These are phyloP conservation scores for Candida yuanshanica DNA, from an alignment of 805 yeast species.

Conservation along the genomic window DNA sequence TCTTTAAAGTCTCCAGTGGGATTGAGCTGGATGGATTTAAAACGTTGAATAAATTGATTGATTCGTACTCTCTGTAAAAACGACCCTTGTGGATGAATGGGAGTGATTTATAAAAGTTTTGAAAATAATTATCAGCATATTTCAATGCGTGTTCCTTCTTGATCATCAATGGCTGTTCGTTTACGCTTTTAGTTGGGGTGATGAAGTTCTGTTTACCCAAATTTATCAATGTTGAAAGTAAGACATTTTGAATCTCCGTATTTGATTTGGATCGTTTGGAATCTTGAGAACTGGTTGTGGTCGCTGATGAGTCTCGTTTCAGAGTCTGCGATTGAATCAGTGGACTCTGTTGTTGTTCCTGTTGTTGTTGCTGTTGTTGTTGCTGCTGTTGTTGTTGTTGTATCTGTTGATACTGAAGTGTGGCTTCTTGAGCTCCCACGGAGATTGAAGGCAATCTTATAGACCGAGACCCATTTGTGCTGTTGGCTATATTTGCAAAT, in stretches of 20 bases:
- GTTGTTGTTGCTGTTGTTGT: not conserved
- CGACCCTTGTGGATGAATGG: constrained; percentile 17
- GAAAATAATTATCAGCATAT: constrained; percentile 15
- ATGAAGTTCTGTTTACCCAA: constrained; percentile 14
- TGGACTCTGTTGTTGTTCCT: constrained; percentile 1
- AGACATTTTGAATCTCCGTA: constrained; percentile 17
- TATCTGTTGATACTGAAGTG: constrained; percentile 1
- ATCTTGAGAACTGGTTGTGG: not conserved
- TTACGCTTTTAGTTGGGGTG: constrained; percentile 1
- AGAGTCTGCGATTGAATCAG: not conserved
- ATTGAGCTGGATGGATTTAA: constrained; percentile 11
- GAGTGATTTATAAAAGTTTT: constrained; percentile 8
- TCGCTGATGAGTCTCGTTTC: not conserved
- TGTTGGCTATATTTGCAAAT: not conserved
- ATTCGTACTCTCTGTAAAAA: constrained; percentile 10
- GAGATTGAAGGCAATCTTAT: constrained; percentile 14
- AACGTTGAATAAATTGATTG: constrained; percentile 12
- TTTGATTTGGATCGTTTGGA: constrained; percentile 1
- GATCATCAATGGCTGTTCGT: constrained; percentile 12
- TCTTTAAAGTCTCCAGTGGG: constrained; percentile 6
- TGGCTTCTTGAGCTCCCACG: constrained; percentile 3
- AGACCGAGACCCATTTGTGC: not conserved
- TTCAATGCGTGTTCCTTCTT: constrained; percentile 13
- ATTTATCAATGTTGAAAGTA: constrained; percentile 18
- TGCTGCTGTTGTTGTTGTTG: constrained; percentile 1